Evolutionary conservation across 352 stramenopile species (phyloP), one percentile per base, ranked within the genome.

Genomic region (Globisporangium emineosum): DNA sequence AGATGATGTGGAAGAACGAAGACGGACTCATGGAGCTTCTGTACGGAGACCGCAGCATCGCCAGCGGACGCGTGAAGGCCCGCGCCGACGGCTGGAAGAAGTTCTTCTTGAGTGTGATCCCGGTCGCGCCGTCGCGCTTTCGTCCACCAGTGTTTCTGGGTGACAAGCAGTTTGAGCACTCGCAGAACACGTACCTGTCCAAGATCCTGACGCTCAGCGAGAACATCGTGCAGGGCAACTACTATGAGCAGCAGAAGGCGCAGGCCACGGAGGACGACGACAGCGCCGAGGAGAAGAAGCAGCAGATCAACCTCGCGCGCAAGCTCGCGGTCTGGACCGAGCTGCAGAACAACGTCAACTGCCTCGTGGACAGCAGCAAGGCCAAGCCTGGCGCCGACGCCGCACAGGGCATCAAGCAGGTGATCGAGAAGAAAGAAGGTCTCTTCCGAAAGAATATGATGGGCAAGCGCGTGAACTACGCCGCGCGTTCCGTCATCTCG

Each of bases 381-480:
- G 86, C 83, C 5, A 86, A 83, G 19, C 79, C 81, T 0, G 81
- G 81, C 9, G 74, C 72, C 6, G 86, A 96, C 37, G 77, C 87
- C 12, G 75, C 83, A 2, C 85, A 90, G 53, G 97, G 97, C 59
- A 99, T 99, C 68, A 91, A 97, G 52, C 97, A 99, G 76, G 71
- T 99, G 49, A 96, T 99, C 55, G 98, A 99, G 80, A 98, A 98
- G 77, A 99, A 99, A 76, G 97, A 99, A 76, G 98, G 98, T 67
- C 87, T 99, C 12, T 99, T 99, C 78, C 96, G 98, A 42, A 99
- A 99, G 78, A 83, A 96, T 69, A 96, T 97, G 89, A 96, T 96
- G 89, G 98, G 98, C 53, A 99, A 99, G 83, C 97, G 98, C 66
- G 98, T 99, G 23, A 99, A 99, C 81, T 99, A 98, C 78, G 96